phyloP scores from a whole-genome alignment of 495 filamentous ascomycete species.

The Hypoxylon intermedium region DNA sequence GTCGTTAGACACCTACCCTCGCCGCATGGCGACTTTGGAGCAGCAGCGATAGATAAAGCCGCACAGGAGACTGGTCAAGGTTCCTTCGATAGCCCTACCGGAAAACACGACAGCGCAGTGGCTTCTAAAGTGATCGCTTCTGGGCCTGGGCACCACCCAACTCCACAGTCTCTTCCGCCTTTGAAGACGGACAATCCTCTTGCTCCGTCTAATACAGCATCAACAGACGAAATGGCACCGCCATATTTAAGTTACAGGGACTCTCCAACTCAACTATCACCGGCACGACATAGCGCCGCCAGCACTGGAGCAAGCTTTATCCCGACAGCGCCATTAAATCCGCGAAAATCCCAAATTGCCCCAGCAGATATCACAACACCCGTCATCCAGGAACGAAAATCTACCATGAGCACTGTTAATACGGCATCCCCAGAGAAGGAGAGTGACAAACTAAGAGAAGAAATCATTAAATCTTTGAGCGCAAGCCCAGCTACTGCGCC shows the following conservation, averaged over 20 bases:
- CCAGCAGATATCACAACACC: constrained; percentile 43
- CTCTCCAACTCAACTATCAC: constrained; percentile 15
- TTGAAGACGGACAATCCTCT: constrained; percentile 27
- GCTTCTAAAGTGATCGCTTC: constrained; percentile 27
- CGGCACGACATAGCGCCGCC: constrained; percentile 27
- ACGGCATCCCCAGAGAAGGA: constrained; percentile 68
- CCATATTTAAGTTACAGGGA: constrained; percentile 1
- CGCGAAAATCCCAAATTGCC: constrained; percentile 34
- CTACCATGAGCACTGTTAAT: constrained; percentile 63
- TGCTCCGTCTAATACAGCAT: constrained; percentile 1
- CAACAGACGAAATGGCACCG: constrained; percentile 13
- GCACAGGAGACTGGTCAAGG: neutral
- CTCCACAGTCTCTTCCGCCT: constrained; percentile 30
- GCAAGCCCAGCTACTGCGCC: constrained; percentile 31
- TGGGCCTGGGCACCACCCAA: constrained; percentile 27
- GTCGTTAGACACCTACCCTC: no score
- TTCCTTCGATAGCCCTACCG: constrained; percentile 19
- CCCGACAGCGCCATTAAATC: constrained; percentile 60
- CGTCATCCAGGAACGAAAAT: constrained; percentile 56
- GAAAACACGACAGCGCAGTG: constrained; percentile 28
- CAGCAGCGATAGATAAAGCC: constrained; percentile 4
- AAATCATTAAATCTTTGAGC: constrained; percentile 81
- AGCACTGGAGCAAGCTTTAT: constrained; percentile 41
- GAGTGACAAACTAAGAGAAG: constrained; percentile 77
- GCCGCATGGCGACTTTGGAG: constrained; percentile 2